These are phyloP conservation scores for Ochetophila trinervis DNA, from an alignment of 306 rosid genomes.

Conservation along the genomic window DNA sequence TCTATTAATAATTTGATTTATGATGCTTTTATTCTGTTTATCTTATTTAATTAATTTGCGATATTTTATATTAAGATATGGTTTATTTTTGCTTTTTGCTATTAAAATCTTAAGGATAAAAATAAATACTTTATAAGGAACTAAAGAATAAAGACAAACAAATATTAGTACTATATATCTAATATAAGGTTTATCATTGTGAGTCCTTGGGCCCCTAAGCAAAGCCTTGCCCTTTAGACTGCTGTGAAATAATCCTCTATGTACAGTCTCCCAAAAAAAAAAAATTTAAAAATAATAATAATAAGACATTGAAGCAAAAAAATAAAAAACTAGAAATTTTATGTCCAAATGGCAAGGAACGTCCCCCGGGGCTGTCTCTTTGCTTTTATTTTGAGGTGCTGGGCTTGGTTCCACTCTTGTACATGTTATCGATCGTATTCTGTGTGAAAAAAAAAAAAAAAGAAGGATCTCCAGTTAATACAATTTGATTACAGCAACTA, in stretches of 20 bases:
- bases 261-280: neutral
- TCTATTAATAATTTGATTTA: too few relatives aligned
- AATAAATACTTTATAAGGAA: too few relatives aligned
- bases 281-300: too few relatives aligned
- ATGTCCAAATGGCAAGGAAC: neutral
- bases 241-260: neutral
- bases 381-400: conserved; percentile 29
- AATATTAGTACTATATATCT: too few relatives aligned
- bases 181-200: too few relatives aligned
- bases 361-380: neutral
- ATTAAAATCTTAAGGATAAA: too few relatives aligned
- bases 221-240: neutral
- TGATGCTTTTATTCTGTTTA: too few relatives aligned
- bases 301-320: neutral
- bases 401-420: conserved; percentile 61
- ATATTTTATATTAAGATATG: too few relatives aligned
- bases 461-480: conserved; percentile 24
- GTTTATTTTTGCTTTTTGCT: too few relatives aligned
- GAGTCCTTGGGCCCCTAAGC: too few relatives aligned
- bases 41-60: too few relatives aligned
- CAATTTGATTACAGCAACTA: neutral
- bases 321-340: neutral
- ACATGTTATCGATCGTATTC: conserved; percentile 68
- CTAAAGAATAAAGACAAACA: too few relatives aligned
- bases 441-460: conserved; percentile 22